Percentiles rank a stretch among this genome's conserved stretches.
Evolutionary conservation across 2,329 filamentous ascomycete genomes (phyloP).

Genomic region (Colletotrichum lindemuthianum): DNA sequence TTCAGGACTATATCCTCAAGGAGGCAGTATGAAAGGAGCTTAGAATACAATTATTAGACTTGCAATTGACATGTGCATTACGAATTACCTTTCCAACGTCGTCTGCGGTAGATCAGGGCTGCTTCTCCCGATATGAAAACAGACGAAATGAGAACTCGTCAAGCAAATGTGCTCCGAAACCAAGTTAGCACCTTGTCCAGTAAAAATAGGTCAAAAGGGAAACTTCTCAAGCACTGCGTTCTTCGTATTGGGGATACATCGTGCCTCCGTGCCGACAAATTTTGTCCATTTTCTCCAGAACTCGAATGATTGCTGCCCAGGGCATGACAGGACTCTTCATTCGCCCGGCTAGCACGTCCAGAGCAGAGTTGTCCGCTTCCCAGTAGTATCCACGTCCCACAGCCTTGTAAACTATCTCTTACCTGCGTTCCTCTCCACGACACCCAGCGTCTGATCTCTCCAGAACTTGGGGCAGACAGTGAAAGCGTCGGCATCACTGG

Average conservation of each 20-base stretch:
- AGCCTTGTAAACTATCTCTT: slow-evolving; percentile 49
- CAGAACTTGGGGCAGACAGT: slow-evolving; percentile 42
- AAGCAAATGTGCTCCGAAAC: too few species aligned
- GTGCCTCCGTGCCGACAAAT: slow-evolving; percentile 49
- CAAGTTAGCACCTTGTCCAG: too few species aligned
- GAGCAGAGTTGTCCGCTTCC: slow-evolving; percentile 56
- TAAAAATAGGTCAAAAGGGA: too few species aligned
- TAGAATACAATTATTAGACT: too few species aligned
- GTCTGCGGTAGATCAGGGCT: too few species aligned
- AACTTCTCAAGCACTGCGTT: too few species aligned
- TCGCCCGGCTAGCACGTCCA: slow-evolving; percentile 50
- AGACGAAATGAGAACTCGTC: too few species aligned
- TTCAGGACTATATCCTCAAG: too few species aligned
- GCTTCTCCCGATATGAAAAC: too few species aligned
- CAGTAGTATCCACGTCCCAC: slow-evolving; percentile 52
- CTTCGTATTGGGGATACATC: slow-evolving; percentile 42
- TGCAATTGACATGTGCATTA: too few species aligned
- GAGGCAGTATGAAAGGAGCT: too few species aligned
- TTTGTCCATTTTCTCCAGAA: slow-evolving; percentile 59
- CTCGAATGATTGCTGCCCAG: slow-evolving; percentile 55
- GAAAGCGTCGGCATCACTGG: slow-evolving; percentile 48
- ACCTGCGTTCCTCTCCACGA: slow-evolving; percentile 37
- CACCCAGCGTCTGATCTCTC: slow-evolving; percentile 37
- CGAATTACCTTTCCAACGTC: too few species aligned
- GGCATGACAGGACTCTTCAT: slow-evolving; percentile 54